These are phyloP conservation scores for Mortierella sp. DNA, from an alignment of 371 early-diverging fungal species.

Conservation along the genomic window DNA sequence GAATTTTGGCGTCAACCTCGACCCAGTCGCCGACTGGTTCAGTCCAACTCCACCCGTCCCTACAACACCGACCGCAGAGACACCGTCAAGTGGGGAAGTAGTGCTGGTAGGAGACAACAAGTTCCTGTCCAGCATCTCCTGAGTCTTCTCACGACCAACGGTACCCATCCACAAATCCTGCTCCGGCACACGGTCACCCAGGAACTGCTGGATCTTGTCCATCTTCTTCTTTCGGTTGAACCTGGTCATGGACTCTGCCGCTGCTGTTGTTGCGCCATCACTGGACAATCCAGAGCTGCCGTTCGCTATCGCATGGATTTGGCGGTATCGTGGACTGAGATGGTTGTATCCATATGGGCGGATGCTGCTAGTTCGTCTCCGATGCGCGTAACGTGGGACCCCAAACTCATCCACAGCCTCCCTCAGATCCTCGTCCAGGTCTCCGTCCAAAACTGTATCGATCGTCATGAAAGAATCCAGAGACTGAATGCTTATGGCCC, in stretches of 20 bases:
- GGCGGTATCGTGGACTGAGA: constrained; percentile 7
- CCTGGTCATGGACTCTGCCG: constrained; percentile 16
- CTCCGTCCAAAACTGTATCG: constrained; percentile 7
- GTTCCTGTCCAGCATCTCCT: constrained; percentile 42
- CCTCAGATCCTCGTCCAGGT: neutral
- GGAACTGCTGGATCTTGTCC: constrained; percentile 58
- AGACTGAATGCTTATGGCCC: constrained; percentile 11
- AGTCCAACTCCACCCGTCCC: neutral
- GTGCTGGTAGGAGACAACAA: constrained; percentile 27
- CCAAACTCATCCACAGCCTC: neutral
- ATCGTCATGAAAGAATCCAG: constrained; percentile 19
- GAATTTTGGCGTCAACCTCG: neutral
- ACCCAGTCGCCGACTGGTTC: neutral
- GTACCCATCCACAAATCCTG: constrained; percentile 55
- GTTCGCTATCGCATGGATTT: neutral
- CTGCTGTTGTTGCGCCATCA: neutral
- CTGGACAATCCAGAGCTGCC: neutral
- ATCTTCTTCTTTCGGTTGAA: constrained; percentile 44
- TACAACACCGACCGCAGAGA: neutral
- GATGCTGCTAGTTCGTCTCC: constrained; percentile 12
- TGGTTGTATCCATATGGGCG: neutral
- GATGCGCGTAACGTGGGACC: neutral
- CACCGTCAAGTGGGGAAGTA: neutral
- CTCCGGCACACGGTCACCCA: constrained; percentile 52
- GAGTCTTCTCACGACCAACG: constrained; percentile 39